Percentiles rank a stretch among this genome's conserved stretches.
phyloP scores from a whole-genome alignment of 148 eudicot species.

The Rhododendron griersonianum region DNA sequence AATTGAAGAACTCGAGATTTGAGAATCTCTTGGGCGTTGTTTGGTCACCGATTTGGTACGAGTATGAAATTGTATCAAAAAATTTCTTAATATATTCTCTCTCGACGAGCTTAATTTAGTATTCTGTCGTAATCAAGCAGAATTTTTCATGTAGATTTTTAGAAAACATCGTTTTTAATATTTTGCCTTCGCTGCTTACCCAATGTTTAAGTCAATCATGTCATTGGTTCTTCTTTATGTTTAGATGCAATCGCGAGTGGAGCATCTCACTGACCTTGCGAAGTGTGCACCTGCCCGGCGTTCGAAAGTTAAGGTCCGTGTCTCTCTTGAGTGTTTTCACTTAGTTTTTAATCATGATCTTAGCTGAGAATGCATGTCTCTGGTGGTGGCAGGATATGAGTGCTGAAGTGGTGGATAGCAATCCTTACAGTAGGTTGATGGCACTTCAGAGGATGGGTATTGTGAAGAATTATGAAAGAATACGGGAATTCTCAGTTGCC shows the following conservation, averaged over 20 bases:
- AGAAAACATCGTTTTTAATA: not conserved
- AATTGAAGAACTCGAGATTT: not conserved
- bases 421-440: constrained; percentile 96
- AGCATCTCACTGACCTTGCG: constrained; percentile 54
- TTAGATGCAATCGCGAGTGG: constrained; percentile 55
- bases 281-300: constrained; percentile 54
- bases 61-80: not conserved
- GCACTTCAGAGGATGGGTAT: constrained; percentile 99
- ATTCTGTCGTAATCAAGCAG: not conserved
- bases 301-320: constrained; percentile 70
- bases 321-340: not conserved
- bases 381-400: constrained; percentile 75
- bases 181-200: not conserved
- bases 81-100: not conserved
- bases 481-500: constrained; percentile 91
- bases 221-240: constrained; percentile 4
- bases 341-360: not conserved
- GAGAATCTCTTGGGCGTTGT: not conserved
- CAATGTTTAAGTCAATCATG: not conserved
- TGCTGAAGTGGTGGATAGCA: constrained; percentile 94
- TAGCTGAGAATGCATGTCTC: constrained; percentile 14
- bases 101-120: not conserved
- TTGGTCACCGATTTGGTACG: not conserved
- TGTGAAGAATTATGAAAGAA: constrained; percentile 89
- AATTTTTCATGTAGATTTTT: not conserved